These are phyloP conservation scores for Myrmaecium sp. DNA, from an alignment of 2,329 filamentous ascomycete genomes.

Conservation along the genomic window DNA sequence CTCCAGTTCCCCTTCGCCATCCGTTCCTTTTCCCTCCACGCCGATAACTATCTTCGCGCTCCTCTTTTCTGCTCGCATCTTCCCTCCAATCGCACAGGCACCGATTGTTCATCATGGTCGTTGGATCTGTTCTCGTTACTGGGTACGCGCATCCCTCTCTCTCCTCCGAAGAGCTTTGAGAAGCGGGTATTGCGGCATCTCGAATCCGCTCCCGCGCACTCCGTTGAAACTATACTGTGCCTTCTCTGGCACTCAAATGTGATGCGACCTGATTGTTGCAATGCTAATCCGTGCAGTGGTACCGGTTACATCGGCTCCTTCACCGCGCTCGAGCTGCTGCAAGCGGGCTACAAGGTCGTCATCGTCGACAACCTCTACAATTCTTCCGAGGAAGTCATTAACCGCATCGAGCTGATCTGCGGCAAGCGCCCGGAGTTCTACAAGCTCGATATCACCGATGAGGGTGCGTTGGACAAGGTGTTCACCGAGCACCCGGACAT, in stretches of 20 bases:
- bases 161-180: too few relatives aligned
- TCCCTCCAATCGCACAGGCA: constrained; percentile 3
- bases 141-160: constrained; percentile 44
- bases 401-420: constrained; percentile 85
- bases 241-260: not conserved
- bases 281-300: constrained; percentile 52
- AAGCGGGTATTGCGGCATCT: too few relatives aligned
- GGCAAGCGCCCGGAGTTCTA: constrained; percentile 78
- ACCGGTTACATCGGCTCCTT: constrained; percentile 99
- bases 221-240: not conserved
- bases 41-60: too few relatives aligned
- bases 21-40: too few relatives aligned
- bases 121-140: constrained; percentile 79
- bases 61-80: not conserved
- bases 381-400: constrained; percentile 76
- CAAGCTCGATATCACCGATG: constrained; percentile 76
- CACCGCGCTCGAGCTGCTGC: constrained; percentile 77
- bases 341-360: constrained; percentile 91
- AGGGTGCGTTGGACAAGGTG: constrained; percentile 66
- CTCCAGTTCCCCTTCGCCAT: too few relatives aligned
- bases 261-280: too few relatives aligned
- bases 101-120: constrained; percentile 39
- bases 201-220: constrained; percentile 2
- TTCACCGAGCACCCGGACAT: constrained; percentile 83
- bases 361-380: constrained; percentile 97